These are phyloP conservation scores for Diplodia intermedia DNA, from an alignment of 2,329 filamentous ascomycete species.

Conservation along the genomic window DNA sequence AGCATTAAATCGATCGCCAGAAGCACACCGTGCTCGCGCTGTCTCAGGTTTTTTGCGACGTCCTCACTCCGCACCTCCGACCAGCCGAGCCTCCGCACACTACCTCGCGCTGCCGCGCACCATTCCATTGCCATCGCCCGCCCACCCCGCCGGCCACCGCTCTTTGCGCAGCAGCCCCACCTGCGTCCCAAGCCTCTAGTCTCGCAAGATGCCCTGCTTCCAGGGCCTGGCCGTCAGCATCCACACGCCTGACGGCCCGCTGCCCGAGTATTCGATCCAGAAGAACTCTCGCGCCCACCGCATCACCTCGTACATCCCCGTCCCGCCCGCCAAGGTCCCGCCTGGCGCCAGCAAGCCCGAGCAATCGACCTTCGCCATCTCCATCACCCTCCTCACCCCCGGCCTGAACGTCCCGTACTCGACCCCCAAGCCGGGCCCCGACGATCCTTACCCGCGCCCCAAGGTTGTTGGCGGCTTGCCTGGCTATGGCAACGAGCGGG, in stretches of 20 bases:
- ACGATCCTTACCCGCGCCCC: constrained; percentile 80
- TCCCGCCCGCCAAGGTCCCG: constrained; percentile 83
- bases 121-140: constrained; percentile 7
- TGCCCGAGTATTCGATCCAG: constrained; percentile 93
- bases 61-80: not conserved
- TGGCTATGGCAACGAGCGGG: constrained; percentile 59
- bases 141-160: constrained; percentile 27
- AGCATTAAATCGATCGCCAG: constrained; percentile 29
- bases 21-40: constrained; percentile 27
- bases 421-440: constrained; percentile 77
- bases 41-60: constrained; percentile 25
- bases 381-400: constrained; percentile 91
- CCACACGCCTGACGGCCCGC: constrained; percentile 78
- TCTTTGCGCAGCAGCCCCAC: constrained; percentile 31
- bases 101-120: not conserved
- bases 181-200: constrained; percentile 15
- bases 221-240: constrained; percentile 99
- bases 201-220: constrained; percentile 82
- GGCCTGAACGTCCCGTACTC: constrained; percentile 92
- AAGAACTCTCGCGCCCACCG: constrained; percentile 89
- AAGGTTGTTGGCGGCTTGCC: constrained; percentile 79
- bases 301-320: constrained; percentile 96
- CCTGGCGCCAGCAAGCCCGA: constrained; percentile 75
- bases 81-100: constrained; percentile 1
- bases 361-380: constrained; percentile 96